phyloP scores from a whole-genome alignment of 306 rosid species.

The Hippophae gyantsensis region DNA sequence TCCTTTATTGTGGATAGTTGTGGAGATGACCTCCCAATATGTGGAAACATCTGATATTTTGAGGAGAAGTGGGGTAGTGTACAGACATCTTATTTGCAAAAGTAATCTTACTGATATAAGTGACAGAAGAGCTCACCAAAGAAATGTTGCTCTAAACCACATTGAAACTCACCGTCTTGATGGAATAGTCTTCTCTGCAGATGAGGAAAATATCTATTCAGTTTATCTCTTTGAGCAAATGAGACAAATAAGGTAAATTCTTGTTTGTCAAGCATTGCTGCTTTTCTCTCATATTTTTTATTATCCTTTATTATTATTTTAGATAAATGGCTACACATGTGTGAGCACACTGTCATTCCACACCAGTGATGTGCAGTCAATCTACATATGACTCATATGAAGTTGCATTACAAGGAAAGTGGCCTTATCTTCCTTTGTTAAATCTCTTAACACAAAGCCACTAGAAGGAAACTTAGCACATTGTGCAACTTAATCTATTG shows the following conservation, averaged over 20 bases:
- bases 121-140: constrained; percentile 48
- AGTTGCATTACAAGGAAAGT: too few relatives aligned
- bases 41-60: constrained; percentile 62
- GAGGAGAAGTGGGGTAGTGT: constrained; percentile 69
- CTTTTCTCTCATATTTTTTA: background rate
- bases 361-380: too few relatives aligned
- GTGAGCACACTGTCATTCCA: too few relatives aligned
- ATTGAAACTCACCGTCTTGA: constrained; percentile 81
- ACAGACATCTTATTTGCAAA: constrained; percentile 70
- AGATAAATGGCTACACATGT: too few relatives aligned
- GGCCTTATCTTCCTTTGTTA: too few relatives aligned
- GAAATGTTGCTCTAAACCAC: constrained; percentile 68
- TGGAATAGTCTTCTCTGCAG: constrained; percentile 82
- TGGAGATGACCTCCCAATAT: constrained; percentile 74
- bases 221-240: constrained; percentile 59
- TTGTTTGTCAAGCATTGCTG: constrained; percentile 6
- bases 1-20: constrained; percentile 83
- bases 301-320: too few relatives aligned
- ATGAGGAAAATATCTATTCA: constrained; percentile 54
- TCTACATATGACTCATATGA: too few relatives aligned
- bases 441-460: too few relatives aligned
- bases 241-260: constrained; percentile 71
- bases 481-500: too few relatives aligned
- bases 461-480: too few relatives aligned
- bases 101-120: constrained; percentile 43